Evolutionary conservation across 2,329 filamentous ascomycete species (phyloP).

Genomic region (Claviceps sp.): DNA sequence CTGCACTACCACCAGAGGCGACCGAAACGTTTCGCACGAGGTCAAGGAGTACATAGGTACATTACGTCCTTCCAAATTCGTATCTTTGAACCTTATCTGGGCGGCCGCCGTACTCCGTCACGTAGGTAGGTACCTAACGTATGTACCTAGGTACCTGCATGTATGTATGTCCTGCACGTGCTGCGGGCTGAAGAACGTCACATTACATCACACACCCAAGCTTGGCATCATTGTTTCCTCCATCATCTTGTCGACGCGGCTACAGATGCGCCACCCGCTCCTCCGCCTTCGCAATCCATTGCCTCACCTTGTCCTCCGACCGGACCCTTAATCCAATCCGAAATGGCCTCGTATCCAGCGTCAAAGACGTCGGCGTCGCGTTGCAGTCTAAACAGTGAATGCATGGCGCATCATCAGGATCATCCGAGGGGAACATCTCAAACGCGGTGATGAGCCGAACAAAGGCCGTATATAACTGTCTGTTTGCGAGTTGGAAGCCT

Average conservation of each 20-base stretch:
- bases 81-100: too few species aligned
- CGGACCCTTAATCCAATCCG: slow-evolving; percentile 41
- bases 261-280: slow-evolving; percentile 31
- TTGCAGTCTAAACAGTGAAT: slow-evolving; percentile 46
- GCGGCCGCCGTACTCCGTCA: too few species aligned
- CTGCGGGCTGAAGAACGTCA: too few species aligned
- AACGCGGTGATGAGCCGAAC: slow-evolving; percentile 47
- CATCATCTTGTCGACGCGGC: not conserved
- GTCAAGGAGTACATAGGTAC: too few species aligned
- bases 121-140: too few species aligned
- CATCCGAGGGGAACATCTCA: slow-evolving; percentile 33
- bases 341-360: slow-evolving; percentile 49
- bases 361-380: slow-evolving; percentile 41
- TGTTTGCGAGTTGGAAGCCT: slow-evolving; percentile 48
- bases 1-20: too few species aligned
- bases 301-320: slow-evolving; percentile 28
- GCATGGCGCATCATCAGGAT: slow-evolving; percentile 34
- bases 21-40: too few species aligned
- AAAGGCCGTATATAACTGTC: slow-evolving; percentile 48
- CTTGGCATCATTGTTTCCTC: too few species aligned
- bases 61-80: too few species aligned
- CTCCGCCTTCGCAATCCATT: slow-evolving; percentile 41
- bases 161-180: too few species aligned
- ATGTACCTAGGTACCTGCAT: too few species aligned
- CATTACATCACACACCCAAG: too few species aligned